Percentiles rank a stretch among this genome's conserved stretches.
These are phyloP conservation scores for Phytophthora meadii DNA, from an alignment of 352 stramenopile genomes.

Conservation along the genomic window DNA sequence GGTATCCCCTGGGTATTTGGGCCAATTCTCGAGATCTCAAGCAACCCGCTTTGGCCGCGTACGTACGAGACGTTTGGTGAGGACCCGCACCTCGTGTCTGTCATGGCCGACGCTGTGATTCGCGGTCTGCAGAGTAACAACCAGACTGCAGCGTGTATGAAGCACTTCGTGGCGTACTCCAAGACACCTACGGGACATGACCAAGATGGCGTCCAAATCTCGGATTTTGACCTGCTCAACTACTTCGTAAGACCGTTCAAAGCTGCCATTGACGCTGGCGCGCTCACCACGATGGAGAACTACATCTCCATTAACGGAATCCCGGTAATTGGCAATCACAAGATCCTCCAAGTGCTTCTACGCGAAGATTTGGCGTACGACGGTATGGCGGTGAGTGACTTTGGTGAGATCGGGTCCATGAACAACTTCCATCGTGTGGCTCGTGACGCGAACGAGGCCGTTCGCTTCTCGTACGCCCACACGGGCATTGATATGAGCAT, in stretches of 20 bases:
- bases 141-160: background rate
- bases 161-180: background rate
- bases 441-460: background rate
- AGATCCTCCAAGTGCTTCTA: background rate
- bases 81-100: background rate
- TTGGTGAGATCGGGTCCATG: background rate
- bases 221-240: background rate
- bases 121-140: background rate
- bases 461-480: background rate
- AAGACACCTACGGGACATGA: background rate
- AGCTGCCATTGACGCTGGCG: background rate
- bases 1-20: background rate
- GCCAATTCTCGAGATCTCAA: background rate
- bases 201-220: background rate
- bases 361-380: background rate
- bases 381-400: background rate
- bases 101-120: background rate
- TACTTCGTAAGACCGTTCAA: background rate
- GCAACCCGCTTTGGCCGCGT: background rate
- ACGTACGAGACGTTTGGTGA: background rate
- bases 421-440: background rate
- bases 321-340: background rate
- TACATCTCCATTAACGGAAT: background rate
- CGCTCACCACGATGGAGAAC: background rate
- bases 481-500: background rate